Base-by-base conservation (phyloP, 169 alveolate genomes). In the Plasmodium coatneyi region DNA sequence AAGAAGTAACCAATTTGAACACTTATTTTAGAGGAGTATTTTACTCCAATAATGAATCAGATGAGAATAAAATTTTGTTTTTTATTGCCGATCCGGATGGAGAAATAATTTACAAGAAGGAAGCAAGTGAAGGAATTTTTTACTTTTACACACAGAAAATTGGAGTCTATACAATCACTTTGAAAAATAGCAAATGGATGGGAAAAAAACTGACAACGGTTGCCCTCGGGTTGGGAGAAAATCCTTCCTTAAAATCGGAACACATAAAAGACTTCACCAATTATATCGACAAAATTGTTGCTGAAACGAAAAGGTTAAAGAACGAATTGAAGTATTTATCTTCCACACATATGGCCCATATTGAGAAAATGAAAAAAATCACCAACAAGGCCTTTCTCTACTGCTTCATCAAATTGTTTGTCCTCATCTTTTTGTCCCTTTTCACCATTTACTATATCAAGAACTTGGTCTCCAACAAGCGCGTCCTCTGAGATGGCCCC, bases 151-250 rank as follows among this genome's bases (percentile, higher is more conserved):
- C 94, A n/a, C 52, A 54, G 22, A 78, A 89, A 79, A 66, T 46
- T 79, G 94, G 94, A 2, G 22, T 89, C 43, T 89, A 89, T 49
- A 78, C 94, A 22, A 36, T 89, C 25, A 89, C 83, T 12, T 19
- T 89, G 71, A 89, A 66, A 89, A 89, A 89, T 79, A 78, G 19
- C 10, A 89, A 89, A 56, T 89, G 94, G 94, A 10, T 89, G 28
- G 94, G 82, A 14, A 89, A 78, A 16, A 79, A 89, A 46, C 19
- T 79, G 25, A 80, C 82, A 34, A 89, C 94, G 71, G 94, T 89
- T 89, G 94, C 94, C 70, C 30, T 89, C 41, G 94, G 94, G 3
- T 34, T 89, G 71, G 94, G 94, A 19, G 89, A 89, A 60, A 89
- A n/a, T 3, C 94, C 90, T 14, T 89, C 94, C 16, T 66, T 89